These are phyloP conservation scores for Wickerhamiella galacta DNA, from an alignment of 805 yeast genomes.

Conservation along the genomic window DNA sequence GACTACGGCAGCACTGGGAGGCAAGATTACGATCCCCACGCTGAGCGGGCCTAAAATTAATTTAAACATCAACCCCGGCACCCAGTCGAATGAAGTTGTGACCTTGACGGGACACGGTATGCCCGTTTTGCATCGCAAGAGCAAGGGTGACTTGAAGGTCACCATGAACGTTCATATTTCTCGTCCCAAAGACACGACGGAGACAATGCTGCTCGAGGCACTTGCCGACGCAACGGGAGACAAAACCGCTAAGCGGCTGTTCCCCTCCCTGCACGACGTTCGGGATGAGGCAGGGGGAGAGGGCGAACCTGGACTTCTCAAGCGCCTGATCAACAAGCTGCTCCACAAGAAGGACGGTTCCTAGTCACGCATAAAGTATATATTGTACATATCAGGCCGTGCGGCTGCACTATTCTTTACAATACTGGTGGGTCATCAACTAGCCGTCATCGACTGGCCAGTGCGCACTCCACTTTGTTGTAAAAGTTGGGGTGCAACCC, in stretches of 20 bases:
- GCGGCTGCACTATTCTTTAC: neutral
- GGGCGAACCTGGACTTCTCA: conserved; percentile 19
- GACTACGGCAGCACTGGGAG: conserved; percentile 96
- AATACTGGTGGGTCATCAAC: neutral
- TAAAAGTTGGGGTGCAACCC: conserved; percentile 38
- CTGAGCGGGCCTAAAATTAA: conserved; percentile 54
- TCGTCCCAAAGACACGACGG: conserved; percentile 67
- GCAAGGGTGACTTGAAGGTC: conserved; percentile 71
- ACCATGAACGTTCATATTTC: conserved; percentile 52
- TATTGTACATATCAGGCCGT: neutral
- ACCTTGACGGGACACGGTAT: conserved; percentile 79
- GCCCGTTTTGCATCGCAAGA: conserved; percentile 39
- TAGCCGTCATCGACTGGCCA: neutral
- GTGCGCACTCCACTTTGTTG: conserved; percentile 9
- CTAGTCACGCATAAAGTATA: conserved; percentile 1
- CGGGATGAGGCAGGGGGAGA: conserved; percentile 9
- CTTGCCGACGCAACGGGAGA: conserved; percentile 85
- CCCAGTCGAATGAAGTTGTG: conserved; percentile 57
- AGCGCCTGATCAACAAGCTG: conserved; percentile 21
- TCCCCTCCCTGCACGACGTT: conserved; percentile 19
- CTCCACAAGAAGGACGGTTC: conserved; percentile 14
- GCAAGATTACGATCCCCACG: conserved; percentile 79
- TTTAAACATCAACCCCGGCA: conserved; percentile 68
- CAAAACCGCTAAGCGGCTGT: conserved; percentile 53
- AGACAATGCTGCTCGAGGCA: conserved; percentile 80